Evolutionary conservation across 305 asterid species (phyloP).

Genomic region (Ruellia speciosa): DNA sequence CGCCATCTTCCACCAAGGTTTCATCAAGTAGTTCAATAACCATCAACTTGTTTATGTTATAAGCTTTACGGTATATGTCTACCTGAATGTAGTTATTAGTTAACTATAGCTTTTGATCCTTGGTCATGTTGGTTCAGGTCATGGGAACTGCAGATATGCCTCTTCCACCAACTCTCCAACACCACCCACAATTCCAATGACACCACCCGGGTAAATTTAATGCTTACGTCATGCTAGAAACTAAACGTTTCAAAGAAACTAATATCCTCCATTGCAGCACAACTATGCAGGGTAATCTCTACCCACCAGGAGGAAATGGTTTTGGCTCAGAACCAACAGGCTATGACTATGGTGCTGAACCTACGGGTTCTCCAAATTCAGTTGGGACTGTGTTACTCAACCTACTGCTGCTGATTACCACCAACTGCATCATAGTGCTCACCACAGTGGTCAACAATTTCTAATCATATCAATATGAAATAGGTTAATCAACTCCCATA

Average conservation of each 20-base stretch:
- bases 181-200: conserved; percentile 40
- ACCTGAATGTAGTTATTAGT: not conserved
- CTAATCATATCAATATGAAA: conserved; percentile 34
- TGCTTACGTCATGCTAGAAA: not conserved
- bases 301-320: conserved; percentile 53
- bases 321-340: conserved; percentile 62
- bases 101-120: not conserved
- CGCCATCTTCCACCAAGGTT: too few species aligned
- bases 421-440: conserved; percentile 32
- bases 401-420: conserved; percentile 27
- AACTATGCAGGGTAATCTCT: conserved; percentile 47
- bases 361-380: conserved; percentile 64
- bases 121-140: conserved; percentile 44
- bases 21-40: too few species aligned
- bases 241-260: not conserved
- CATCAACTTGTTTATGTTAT: too few species aligned
- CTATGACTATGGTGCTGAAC: conserved; percentile 50
- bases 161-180: conserved; percentile 33
- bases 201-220: conserved; percentile 63
- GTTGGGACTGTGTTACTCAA: conserved; percentile 36
- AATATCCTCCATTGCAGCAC: conserved; percentile 42
- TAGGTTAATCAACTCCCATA: conserved; percentile 33
- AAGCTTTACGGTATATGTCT: too few species aligned
- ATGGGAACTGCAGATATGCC: conserved; percentile 64
- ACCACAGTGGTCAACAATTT: conserved; percentile 30